Percentiles rank a stretch among this genome's conserved stretches.
These are phyloP conservation scores for Excoecaria cochinchinensis DNA, from an alignment of 345 rosid genomes.

Conservation along the genomic window DNA sequence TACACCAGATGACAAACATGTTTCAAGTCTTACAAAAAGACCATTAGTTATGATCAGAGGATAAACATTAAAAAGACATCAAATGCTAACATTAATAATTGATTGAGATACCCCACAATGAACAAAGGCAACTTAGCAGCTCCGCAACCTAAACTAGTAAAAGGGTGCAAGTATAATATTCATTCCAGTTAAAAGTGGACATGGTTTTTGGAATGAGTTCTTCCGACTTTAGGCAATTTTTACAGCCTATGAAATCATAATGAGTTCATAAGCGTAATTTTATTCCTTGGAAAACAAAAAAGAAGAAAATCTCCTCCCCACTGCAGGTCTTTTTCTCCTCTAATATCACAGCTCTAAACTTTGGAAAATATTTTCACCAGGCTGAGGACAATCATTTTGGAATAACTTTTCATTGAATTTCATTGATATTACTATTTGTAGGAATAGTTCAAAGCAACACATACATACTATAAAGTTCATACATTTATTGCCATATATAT, in stretches of 20 bases:
- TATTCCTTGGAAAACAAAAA: background rate
- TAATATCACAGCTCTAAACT: background rate
- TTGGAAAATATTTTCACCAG: background rate
- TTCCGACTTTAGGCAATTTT: background rate
- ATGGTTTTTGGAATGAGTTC: background rate
- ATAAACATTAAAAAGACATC: background rate
- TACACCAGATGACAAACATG: conserved; percentile 32
- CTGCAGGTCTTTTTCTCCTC: too few relatives aligned
- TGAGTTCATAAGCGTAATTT: background rate
- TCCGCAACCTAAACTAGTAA: too few relatives aligned
- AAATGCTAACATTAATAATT: background rate
- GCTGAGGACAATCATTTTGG: background rate
- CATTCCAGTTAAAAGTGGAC: background rate
- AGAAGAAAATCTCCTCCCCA: background rate
- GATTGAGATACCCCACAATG: background rate
- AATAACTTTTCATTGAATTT: background rate
- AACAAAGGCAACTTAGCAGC: background rate
- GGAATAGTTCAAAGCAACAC: background rate
- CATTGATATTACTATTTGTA: background rate
- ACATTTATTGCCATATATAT: background rate
- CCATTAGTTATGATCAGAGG: background rate
- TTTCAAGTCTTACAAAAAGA: conserved; percentile 15
- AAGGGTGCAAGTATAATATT: background rate
- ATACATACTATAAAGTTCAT: background rate
- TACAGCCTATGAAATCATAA: background rate